Percentiles rank a stretch among this genome's conserved stretches.
Conservation (phyloP, 2,329 filamentous ascomycete genomes). For the Xylaria digitata region DNA sequence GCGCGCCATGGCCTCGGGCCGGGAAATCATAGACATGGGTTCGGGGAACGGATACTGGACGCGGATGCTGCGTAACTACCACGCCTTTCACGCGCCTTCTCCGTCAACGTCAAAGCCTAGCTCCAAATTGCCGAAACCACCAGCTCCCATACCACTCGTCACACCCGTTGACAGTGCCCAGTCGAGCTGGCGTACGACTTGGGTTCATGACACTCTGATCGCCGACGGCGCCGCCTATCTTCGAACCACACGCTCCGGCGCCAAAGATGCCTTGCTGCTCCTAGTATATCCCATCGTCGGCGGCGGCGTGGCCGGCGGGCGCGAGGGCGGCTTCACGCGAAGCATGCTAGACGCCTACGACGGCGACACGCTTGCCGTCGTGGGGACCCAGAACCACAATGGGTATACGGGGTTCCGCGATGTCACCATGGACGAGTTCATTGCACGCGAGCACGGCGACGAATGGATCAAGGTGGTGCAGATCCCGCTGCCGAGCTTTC, state of each 20-base stretch:
- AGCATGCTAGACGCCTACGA: slow-evolving; percentile 69
- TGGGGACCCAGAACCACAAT: slow-evolving; percentile 79
- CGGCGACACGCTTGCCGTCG: slow-evolving; percentile 75
- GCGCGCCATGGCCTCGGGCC: slow-evolving; percentile 63
- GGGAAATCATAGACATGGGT: slow-evolving; percentile 72
- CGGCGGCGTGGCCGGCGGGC: slow-evolving; percentile 70
- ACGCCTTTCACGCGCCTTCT: slow-evolving; percentile 21
- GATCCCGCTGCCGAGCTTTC: slow-evolving; percentile 77
- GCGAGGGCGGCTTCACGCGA: slow-evolving; percentile 72
- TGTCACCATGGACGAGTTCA: slow-evolving; percentile 74
- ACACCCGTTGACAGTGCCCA: slow-evolving; percentile 74
- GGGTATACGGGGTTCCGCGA: slow-evolving; percentile 77
- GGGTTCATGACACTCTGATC: slow-evolving; percentile 74
- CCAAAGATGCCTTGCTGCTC: slow-evolving; percentile 69
- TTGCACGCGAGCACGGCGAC: slow-evolving; percentile 59
- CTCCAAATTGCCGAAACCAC: slow-evolving; percentile 4
- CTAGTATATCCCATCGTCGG: slow-evolving; percentile 80
- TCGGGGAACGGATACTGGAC: slow-evolving; percentile 82
- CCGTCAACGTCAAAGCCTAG: background rate
- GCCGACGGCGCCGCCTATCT: slow-evolving; percentile 71
- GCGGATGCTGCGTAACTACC: slow-evolving; percentile 68
- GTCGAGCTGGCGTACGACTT: slow-evolving; percentile 74
- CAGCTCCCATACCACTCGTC: slow-evolving; percentile 58
- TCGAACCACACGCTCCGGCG: slow-evolving; percentile 56
- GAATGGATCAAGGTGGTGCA: slow-evolving; percentile 71